Evolutionary conservation across 2,329 filamentous ascomycete genomes (phyloP).

Genomic region (Ascochyta rabiei): DNA sequence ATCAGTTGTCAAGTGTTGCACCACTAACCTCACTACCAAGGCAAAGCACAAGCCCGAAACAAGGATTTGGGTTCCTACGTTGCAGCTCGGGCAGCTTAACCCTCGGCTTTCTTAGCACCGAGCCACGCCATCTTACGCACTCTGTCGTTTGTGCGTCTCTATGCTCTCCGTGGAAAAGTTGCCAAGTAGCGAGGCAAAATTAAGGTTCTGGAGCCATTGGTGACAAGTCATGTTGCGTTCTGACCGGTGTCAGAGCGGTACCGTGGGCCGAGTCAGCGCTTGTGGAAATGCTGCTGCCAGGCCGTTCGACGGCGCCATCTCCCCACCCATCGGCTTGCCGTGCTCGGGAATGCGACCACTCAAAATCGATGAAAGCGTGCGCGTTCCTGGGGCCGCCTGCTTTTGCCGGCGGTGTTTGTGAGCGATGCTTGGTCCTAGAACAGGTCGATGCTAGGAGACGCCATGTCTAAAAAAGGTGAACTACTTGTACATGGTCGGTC

Average conservation of each 20-base stretch:
- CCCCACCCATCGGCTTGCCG: background rate
- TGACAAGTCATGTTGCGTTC: background rate
- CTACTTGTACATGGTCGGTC: background rate
- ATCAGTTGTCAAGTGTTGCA: background rate
- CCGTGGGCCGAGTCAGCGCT: slow-evolving; percentile 13
- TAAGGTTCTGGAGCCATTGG: slow-evolving; percentile 7
- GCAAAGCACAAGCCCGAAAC: slow-evolving; percentile 2
- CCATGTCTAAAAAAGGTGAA: background rate
- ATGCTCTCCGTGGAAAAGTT: background rate
- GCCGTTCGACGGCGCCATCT: background rate
- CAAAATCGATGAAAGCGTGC: background rate
- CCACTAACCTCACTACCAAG: background rate
- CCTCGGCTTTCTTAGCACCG: background rate
- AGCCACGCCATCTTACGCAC: background rate
- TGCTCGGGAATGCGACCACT: background rate
- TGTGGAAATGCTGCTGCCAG: slow-evolving; percentile 2
- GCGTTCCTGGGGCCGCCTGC: slow-evolving; percentile 12
- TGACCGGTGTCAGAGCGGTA: slow-evolving; percentile 10
- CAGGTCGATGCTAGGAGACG: background rate
- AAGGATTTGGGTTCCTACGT: background rate
- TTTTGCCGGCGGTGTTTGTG: slow-evolving; percentile 12
- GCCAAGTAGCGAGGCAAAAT: slow-evolving; percentile 8
- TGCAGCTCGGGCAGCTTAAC: background rate
- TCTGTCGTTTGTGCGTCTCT: background rate
- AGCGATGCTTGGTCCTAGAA: background rate